Evolutionary conservation across 2,329 filamentous ascomycete species (phyloP).

Genomic region (Thielaviopsis euricoi): DNA sequence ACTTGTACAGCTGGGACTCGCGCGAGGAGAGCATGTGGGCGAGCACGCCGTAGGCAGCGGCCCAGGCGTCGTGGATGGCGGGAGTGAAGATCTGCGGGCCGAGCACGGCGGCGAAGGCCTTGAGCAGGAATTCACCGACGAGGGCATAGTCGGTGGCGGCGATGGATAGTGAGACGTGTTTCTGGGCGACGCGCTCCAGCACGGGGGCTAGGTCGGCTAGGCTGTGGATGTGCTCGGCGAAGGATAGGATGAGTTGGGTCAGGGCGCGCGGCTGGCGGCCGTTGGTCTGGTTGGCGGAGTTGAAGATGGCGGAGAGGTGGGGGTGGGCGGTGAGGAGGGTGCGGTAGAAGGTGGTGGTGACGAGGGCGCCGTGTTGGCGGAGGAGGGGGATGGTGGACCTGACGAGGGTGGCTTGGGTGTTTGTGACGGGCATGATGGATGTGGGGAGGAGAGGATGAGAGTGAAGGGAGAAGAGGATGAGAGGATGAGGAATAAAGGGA

Average conservation of each 20-base stretch:
- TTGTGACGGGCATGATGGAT: slow-evolving; percentile 34
- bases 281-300: slow-evolving; percentile 48
- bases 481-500: not conserved
- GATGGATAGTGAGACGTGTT: slow-evolving; percentile 58
- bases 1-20: slow-evolving; percentile 45
- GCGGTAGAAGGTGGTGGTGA: slow-evolving; percentile 58
- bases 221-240: slow-evolving; percentile 57
- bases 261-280: slow-evolving; percentile 55
- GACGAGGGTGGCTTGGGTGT: slow-evolving; percentile 51
- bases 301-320: slow-evolving; percentile 53
- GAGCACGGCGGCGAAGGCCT: slow-evolving; percentile 50
- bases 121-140: slow-evolving; percentile 51
- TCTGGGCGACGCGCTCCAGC: slow-evolving; percentile 56
- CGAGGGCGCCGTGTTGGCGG: slow-evolving; percentile 47
- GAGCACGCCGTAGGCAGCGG: slow-evolving; percentile 52
- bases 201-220: slow-evolving; percentile 38
- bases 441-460: slow-evolving; percentile 3
- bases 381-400: slow-evolving; percentile 64
- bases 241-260: slow-evolving; percentile 52
- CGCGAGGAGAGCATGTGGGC: slow-evolving; percentile 53
- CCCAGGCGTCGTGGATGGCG: slow-evolving; percentile 55
- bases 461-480: not conserved
- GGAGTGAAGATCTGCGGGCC: slow-evolving; percentile 45
- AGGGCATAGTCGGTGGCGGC: slow-evolving; percentile 52
- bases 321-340: slow-evolving; percentile 50